Percentiles rank a stretch among this genome's conserved stretches.
These are phyloP conservation scores for Chaetoscypha palmicola DNA, from an alignment of 2,329 filamentous ascomycete species.

Conservation along the genomic window DNA sequence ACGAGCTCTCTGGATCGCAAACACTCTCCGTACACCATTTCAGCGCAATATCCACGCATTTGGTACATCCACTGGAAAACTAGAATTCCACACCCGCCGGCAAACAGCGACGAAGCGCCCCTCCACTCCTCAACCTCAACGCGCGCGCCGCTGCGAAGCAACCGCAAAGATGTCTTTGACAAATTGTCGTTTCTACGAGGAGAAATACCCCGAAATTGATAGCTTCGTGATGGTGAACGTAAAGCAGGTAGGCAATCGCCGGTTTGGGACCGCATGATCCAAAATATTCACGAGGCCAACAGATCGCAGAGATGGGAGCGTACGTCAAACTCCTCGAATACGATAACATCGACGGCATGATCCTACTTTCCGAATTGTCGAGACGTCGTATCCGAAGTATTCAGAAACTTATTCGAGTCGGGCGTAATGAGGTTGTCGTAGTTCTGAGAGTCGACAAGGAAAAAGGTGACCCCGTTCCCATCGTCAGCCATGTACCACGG, in stretches of 20 bases:
- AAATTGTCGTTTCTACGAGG: slow-evolving; percentile 95
- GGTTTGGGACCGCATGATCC: background rate
- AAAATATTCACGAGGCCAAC: slow-evolving; percentile 1
- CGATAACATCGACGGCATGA: slow-evolving; percentile 99
- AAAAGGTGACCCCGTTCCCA: slow-evolving; percentile 75
- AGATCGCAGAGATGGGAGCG: slow-evolving; percentile 99
- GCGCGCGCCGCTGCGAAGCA: slow-evolving; percentile 20
- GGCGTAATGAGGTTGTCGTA: slow-evolving; percentile 96
- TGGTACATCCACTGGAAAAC: too few species aligned
- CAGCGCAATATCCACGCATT: too few species aligned
- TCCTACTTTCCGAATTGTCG: slow-evolving; percentile 93
- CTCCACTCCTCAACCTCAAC: slow-evolving; percentile 6
- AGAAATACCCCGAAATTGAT: slow-evolving; percentile 97
- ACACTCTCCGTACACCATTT: too few species aligned
- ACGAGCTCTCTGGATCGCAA: too few species aligned
- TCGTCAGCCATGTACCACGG: too few species aligned
- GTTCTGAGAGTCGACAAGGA: slow-evolving; percentile 99
- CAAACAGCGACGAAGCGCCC: slow-evolving; percentile 18
- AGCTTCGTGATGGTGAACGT: slow-evolving; percentile 99
- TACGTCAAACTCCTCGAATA: slow-evolving; percentile 99
- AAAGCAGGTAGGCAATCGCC: slow-evolving; percentile 64
- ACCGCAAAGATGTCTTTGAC: slow-evolving; percentile 81
- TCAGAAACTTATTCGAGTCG: slow-evolving; percentile 97
- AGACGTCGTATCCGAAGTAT: slow-evolving; percentile 97
- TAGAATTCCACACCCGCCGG: too few species aligned